Evolutionary conservation across 2,329 filamentous ascomycete genomes (phyloP).

Genomic region (Dothideomycetes sp.): DNA sequence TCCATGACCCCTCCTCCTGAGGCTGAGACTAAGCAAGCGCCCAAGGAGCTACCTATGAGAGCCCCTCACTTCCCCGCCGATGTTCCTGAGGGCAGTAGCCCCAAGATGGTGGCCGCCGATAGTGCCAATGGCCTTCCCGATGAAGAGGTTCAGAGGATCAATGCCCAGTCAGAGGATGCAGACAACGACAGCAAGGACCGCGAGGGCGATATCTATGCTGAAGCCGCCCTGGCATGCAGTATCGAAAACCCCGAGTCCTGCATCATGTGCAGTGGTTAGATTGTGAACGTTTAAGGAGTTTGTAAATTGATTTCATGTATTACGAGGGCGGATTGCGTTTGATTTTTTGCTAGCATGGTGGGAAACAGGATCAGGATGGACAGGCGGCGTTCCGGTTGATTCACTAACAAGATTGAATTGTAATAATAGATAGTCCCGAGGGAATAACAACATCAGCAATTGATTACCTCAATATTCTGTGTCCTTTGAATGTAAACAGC

Average conservation of each 20-base stretch:
- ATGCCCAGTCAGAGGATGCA: slow-evolving; percentile 63
- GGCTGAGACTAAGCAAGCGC: slow-evolving; percentile 36
- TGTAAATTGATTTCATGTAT: slow-evolving; percentile 8
- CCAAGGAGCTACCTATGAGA: slow-evolving; percentile 48
- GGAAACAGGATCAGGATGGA: not conserved
- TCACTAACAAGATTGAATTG: not conserved
- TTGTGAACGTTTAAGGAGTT: not conserved
- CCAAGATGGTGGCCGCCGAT: slow-evolving; percentile 66
- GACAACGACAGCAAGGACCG: slow-evolving; percentile 62
- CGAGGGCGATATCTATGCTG: slow-evolving; percentile 90
- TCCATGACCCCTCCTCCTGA: slow-evolving; percentile 55
- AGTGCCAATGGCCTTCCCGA: slow-evolving; percentile 46
- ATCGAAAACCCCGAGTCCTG: slow-evolving; percentile 96
- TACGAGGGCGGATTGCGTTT: slow-evolving; percentile 6
- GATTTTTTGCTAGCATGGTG: not conserved
- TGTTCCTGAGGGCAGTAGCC: slow-evolving; percentile 65
- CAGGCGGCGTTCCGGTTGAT: slow-evolving; percentile 3
- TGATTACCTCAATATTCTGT: no score
- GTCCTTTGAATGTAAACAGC: no score
- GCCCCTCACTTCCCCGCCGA: slow-evolving; percentile 68
- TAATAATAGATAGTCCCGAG: slow-evolving; percentile 13
- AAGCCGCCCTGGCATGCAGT: slow-evolving; percentile 85
- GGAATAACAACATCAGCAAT: no score
- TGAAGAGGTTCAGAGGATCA: slow-evolving; percentile 48
- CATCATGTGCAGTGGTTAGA: slow-evolving; percentile 90